Conservation (phyloP, 2,329 filamentous ascomycete genomes). For the Aspergillus alliaceus region DNA sequence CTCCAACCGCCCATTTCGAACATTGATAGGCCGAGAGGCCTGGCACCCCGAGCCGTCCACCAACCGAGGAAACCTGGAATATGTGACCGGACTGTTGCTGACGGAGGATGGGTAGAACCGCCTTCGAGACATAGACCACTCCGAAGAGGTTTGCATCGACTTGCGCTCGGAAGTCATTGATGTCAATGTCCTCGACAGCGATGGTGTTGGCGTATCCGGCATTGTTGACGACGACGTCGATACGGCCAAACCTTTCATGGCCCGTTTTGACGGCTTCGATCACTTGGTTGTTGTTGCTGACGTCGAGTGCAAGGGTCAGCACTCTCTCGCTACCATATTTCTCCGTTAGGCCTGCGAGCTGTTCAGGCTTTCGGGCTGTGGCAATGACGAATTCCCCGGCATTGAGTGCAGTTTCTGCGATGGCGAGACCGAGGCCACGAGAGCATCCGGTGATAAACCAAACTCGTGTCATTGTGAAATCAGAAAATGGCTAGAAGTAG, state of each 20-base stretch:
- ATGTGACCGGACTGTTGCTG: conserved; percentile 15
- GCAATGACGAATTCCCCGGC: conserved; percentile 1
- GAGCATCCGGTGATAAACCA: conserved; percentile 9
- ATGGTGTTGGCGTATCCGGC: conserved; percentile 8
- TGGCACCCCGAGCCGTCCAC: conserved; percentile 36
- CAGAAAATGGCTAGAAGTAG: not conserved
- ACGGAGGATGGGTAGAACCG: not conserved
- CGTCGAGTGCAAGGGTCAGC: not conserved
- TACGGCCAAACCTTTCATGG: conserved; percentile 7
- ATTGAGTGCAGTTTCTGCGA: conserved; percentile 2
- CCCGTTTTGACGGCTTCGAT: not conserved
- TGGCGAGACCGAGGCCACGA: conserved; percentile 4
- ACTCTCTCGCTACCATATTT: not conserved
- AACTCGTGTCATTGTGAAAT: not conserved
- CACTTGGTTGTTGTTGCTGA: not conserved
- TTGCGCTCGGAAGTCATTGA: not conserved
- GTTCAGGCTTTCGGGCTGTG: not conserved
- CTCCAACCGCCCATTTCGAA: conserved; percentile 42
- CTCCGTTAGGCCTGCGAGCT: not conserved
- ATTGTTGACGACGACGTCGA: conserved; percentile 10
- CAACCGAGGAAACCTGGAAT: conserved; percentile 43
- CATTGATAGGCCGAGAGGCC: conserved; percentile 40
- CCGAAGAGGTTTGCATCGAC: conserved; percentile 3
- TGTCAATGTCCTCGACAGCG: conserved; percentile 2
- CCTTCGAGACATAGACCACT: not conserved